These are phyloP conservation scores for Haplosporangium sp. DNA, from an alignment of 371 early-diverging fungal genomes.

Conservation along the genomic window DNA sequence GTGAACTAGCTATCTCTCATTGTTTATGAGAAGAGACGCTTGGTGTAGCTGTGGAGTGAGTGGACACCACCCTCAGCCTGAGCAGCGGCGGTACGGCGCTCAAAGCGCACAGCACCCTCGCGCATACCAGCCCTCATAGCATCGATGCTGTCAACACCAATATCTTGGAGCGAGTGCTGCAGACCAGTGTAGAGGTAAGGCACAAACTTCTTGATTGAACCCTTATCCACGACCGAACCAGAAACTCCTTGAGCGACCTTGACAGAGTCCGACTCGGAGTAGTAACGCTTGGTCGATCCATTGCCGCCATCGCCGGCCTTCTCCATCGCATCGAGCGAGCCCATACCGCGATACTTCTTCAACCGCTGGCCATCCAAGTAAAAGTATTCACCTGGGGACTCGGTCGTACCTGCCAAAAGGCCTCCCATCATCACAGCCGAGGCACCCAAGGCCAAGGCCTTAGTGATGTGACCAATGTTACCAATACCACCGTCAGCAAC, in stretches of 20 bases:
- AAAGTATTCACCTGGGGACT: conserved; percentile 97
- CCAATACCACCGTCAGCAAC: conserved; percentile 98
- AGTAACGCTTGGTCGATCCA: conserved; percentile 94
- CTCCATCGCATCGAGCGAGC: conserved; percentile 96
- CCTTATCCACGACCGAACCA: conserved; percentile 97
- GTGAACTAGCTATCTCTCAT: not conserved
- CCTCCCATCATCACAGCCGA: conserved; percentile 98
- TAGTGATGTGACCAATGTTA: conserved; percentile 97
- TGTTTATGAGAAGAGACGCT: conserved; percentile 79
- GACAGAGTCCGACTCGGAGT: conserved; percentile 92
- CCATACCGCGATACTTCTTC: conserved; percentile 98
- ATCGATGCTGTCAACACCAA: conserved; percentile 79
- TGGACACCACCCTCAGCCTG: conserved; percentile 98
- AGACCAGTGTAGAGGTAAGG: conserved; percentile 93
- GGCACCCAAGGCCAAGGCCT: conserved; percentile 95
- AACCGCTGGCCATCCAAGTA: conserved; percentile 97
- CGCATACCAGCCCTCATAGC: conserved; percentile 76
- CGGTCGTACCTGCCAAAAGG: conserved; percentile 94
- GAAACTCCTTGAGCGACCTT: conserved; percentile 99
- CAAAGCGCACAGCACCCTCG: conserved; percentile 86
- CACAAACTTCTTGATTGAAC: conserved; percentile 91
- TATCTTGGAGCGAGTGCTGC: conserved; percentile 97
- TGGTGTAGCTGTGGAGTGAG: conserved; percentile 89
- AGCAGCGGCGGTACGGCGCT: conserved; percentile 93
- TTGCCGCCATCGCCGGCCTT: conserved; percentile 77